Conservation (phyloP, 495 filamentous ascomycete species). For the Corynascus novoguineensis region DNA sequence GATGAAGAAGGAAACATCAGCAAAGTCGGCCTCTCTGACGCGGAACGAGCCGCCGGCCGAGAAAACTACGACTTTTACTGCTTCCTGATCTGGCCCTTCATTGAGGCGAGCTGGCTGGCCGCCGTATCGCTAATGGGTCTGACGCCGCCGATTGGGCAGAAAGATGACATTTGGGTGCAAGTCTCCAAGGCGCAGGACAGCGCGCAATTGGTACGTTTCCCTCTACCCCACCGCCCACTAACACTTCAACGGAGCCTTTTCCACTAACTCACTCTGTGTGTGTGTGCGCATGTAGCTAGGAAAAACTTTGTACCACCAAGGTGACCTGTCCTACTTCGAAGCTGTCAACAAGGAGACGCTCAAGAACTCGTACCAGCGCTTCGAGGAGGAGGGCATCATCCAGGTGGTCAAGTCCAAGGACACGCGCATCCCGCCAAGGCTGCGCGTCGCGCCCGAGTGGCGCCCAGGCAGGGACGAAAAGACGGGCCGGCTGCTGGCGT, state of each 20-base stretch:
- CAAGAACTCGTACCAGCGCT: slow-evolving; percentile 83
- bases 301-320: slow-evolving; percentile 96
- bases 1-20: slow-evolving; percentile 50
- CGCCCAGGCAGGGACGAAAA: slow-evolving; percentile 57
- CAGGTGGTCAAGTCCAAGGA: slow-evolving; percentile 61
- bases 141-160: slow-evolving; percentile 59
- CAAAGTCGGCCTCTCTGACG: slow-evolving; percentile 65
- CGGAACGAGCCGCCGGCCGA: slow-evolving; percentile 68
- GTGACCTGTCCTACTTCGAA: slow-evolving; percentile 93
- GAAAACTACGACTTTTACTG: slow-evolving; percentile 99
- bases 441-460: slow-evolving; percentile 75
- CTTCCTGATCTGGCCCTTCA: slow-evolving; percentile 96
- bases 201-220: slow-evolving; percentile 65
- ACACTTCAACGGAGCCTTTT: no score
- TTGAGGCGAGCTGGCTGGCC: slow-evolving; percentile 87
- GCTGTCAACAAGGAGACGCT: slow-evolving; percentile 97
- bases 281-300: slow-evolving; percentile 58
- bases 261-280: slow-evolving; percentile 21
- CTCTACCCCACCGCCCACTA: background rate
- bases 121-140: slow-evolving; percentile 80
- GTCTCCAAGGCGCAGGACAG: slow-evolving; percentile 70
- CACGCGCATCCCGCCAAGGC: slow-evolving; percentile 47
- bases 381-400: slow-evolving; percentile 87
- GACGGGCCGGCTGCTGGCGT: slow-evolving; percentile 56
- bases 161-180: slow-evolving; percentile 69